phyloP scores from a whole-genome alignment of 1,284 basidiomycete species.

The Earliella scabrosa region DNA sequence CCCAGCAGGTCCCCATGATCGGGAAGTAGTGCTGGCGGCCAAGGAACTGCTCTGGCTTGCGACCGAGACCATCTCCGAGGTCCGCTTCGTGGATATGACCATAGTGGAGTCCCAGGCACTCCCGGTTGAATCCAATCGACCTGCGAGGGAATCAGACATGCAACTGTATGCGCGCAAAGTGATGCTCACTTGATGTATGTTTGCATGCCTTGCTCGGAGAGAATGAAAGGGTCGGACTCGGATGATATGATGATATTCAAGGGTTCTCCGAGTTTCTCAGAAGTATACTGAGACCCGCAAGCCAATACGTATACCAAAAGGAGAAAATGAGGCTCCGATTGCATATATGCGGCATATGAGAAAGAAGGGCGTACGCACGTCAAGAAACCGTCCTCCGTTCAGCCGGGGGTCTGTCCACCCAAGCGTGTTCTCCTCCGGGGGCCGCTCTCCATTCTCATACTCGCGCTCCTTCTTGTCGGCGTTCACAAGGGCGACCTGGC shows the following conservation, averaged over 20 bases:
- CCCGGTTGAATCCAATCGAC: constrained; percentile 70
- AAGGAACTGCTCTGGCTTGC: constrained; percentile 45
- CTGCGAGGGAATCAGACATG: constrained; percentile 29
- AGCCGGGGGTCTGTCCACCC: constrained; percentile 76
- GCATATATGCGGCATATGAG: neutral
- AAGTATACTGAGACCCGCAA: constrained; percentile 69
- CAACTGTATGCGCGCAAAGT: neutral
- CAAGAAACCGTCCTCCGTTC: constrained; percentile 67
- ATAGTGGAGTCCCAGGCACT: constrained; percentile 51
- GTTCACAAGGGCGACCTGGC: constrained; percentile 6
- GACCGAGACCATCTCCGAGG: constrained; percentile 49
- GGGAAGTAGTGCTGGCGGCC: constrained; percentile 49
- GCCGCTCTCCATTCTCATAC: constrained; percentile 34
- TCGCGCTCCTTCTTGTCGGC: constrained; percentile 12
- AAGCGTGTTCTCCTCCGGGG: constrained; percentile 30
- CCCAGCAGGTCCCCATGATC: constrained; percentile 51
- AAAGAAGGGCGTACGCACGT: constrained; percentile 15
- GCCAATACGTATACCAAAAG: no score
- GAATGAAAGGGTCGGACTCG: constrained; percentile 47
- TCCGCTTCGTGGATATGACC: constrained; percentile 49
- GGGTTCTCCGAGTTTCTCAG: constrained; percentile 48
- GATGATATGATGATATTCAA: constrained; percentile 51
- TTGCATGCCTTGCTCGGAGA: constrained; percentile 45
- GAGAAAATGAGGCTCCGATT: no score
- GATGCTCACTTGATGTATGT: constrained; percentile 45